Percentiles rank a stretch among this genome's conserved stretches.
phyloP scores from a whole-genome alignment of 2,329 filamentous ascomycete genomes.

The Diaporthe caulivora region DNA sequence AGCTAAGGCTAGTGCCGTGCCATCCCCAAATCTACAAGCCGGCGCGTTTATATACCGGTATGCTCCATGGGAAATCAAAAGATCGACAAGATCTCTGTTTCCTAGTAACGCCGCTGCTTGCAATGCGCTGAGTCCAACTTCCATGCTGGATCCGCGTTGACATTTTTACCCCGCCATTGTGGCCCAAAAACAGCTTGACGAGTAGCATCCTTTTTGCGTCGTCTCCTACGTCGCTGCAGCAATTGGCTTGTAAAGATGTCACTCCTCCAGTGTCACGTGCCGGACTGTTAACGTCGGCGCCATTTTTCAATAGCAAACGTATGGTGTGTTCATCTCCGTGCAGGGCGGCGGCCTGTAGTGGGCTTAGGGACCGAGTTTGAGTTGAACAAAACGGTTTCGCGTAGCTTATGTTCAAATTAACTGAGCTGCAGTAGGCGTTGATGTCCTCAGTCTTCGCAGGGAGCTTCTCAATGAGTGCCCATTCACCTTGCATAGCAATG shows the following conservation, averaged over 20 bases:
- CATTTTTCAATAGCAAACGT: not conserved
- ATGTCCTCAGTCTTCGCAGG: not conserved
- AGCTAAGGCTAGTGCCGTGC: not conserved
- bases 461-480: not conserved
- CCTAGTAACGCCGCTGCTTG: not conserved
- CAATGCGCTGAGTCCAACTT: not conserved
- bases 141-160: not conserved
- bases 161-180: too few species aligned
- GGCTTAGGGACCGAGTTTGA: not conserved
- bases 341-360: not conserved
- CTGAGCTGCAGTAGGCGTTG: not conserved
- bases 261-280: not conserved
- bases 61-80: not conserved
- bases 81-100: accelerated
- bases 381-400: too few species aligned
- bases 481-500: not conserved
- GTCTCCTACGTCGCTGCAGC: not conserved
- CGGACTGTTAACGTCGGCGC: not conserved
- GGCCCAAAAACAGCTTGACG: not conserved
- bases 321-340: accelerated
- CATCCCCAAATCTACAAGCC: not conserved
- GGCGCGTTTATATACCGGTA: not conserved
- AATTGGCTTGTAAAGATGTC: not conserved
- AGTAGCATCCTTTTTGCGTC: too few species aligned
- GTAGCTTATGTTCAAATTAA: not conserved